These are phyloP conservation scores for Verticillium nonalfalfae DNA, from an alignment of 2,329 filamentous ascomycete genomes.

Conservation along the genomic window DNA sequence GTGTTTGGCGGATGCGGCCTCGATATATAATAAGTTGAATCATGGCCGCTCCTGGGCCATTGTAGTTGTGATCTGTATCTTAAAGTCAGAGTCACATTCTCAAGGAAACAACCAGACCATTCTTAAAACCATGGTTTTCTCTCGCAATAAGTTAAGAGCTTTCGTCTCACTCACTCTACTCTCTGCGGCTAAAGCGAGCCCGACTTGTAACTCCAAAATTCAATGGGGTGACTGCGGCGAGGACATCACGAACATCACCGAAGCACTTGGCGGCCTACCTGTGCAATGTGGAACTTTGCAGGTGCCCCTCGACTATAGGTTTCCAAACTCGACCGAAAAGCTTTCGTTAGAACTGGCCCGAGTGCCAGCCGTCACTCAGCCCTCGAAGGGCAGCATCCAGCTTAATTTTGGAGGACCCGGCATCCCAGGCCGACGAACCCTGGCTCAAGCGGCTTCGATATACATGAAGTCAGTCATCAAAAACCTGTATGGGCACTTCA, in stretches of 20 bases:
- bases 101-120: neutral
- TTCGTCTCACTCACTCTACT: neutral
- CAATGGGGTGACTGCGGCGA: neutral
- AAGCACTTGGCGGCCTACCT: neutral
- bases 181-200: neutral
- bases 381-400: slow-evolving; percentile 20
- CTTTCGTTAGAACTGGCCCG: slow-evolving; percentile 9
- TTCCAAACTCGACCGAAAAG: slow-evolving; percentile 3
- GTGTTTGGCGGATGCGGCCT: no score
- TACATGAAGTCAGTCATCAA: neutral
- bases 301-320: slow-evolving; percentile 13
- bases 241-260: neutral
- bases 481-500: neutral
- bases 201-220: neutral
- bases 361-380: slow-evolving; percentile 8
- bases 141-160: neutral
- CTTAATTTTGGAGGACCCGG: slow-evolving; percentile 23
- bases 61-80: no score
- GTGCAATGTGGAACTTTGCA: slow-evolving; percentile 10
- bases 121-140: neutral
- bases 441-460: neutral
- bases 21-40: no score
- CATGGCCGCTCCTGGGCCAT: no score
- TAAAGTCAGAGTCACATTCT: no score
- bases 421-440: neutral